Conservation (phyloP, 2,329 filamentous ascomycete species). For the Scedosporium apiospermum region DNA sequence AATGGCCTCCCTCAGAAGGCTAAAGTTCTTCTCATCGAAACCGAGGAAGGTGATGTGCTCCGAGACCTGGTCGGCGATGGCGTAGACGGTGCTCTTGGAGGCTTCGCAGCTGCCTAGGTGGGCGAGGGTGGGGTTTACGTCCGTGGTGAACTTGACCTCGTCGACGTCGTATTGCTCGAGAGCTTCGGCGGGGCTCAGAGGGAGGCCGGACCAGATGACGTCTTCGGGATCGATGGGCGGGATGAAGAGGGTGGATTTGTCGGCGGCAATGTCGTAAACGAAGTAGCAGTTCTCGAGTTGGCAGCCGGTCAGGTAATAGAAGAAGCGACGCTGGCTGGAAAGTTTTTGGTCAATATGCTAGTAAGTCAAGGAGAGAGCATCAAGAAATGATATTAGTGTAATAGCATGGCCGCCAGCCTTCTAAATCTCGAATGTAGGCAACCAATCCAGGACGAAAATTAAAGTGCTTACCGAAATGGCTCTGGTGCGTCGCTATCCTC, state of each 20-base stretch:
- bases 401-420: background rate
- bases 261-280: slow-evolving; percentile 67
- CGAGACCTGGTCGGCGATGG: slow-evolving; percentile 70
- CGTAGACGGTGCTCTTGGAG: slow-evolving; percentile 48
- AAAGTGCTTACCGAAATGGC: slow-evolving; percentile 59
- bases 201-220: slow-evolving; percentile 90
- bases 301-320: slow-evolving; percentile 89
- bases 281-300: slow-evolving; percentile 71
- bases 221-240: slow-evolving; percentile 79
- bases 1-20: slow-evolving; percentile 50
- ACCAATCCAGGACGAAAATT: background rate
- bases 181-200: slow-evolving; percentile 67
- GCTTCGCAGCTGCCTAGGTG: slow-evolving; percentile 31
- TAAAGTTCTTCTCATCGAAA: slow-evolving; percentile 55
- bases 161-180: slow-evolving; percentile 73
- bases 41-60: slow-evolving; percentile 61
- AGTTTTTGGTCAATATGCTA: background rate
- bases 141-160: slow-evolving; percentile 59
- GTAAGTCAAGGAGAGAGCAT: background rate
- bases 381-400: background rate
- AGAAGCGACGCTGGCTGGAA: slow-evolving; percentile 75
- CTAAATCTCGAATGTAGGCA: background rate
- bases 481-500: slow-evolving; percentile 83
- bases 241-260: slow-evolving; percentile 78
- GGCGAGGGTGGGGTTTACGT: slow-evolving; percentile 66